Evolutionary conservation across 2,329 filamentous ascomycete genomes (phyloP), one percentile per base, ranked within the genome.

Genomic region (Alternaria atra): DNA sequence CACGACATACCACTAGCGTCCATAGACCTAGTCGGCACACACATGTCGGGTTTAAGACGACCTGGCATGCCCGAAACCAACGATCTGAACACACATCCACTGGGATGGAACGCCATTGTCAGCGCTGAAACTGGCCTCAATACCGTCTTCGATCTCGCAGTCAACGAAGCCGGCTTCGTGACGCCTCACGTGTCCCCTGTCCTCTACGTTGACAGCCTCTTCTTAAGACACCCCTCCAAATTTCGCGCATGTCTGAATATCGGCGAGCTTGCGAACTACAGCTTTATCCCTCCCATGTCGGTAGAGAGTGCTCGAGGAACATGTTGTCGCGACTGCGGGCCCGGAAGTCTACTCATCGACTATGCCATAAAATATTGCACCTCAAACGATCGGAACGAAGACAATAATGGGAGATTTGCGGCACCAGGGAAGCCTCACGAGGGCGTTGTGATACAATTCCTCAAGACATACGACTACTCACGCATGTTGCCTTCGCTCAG

Each of bases 211-310:
- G 85, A 89, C 64, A 81, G 82, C 0, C 76, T 87, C 4, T 68
- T 88, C 9, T 79, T 89, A 17, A 84, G 85, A 64, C 84, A 89
- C 66, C 83, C 86, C 0, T 84, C 76, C 4, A 87, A 86, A 73
- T 77, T 87, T 7, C 83, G 87, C 27, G 85, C 84, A 2, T 88
- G 86, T 71, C 85, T 89, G 69, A 88, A 88, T 68, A 88, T 89
- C 55, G 85, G 85, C 52, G 86, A 86, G 32, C 87, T 89, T 42
- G 84, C 84, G 30, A 89, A 86, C 65, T 84, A 89, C 25, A 88
- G 84, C 76, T 87, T 88, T 74, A 85, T 88, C 52, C 85, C 84
- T 3, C 82, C 84, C 5, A 80, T 84, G 52, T 73, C 73, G 30
- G 70, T 80, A 20, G 71, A 79, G 30, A 72, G 77, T 60, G 65